phyloP scores from a whole-genome alignment of 2,329 filamentous ascomycete species.

The Lasiodiplodia hormozganensis region DNA sequence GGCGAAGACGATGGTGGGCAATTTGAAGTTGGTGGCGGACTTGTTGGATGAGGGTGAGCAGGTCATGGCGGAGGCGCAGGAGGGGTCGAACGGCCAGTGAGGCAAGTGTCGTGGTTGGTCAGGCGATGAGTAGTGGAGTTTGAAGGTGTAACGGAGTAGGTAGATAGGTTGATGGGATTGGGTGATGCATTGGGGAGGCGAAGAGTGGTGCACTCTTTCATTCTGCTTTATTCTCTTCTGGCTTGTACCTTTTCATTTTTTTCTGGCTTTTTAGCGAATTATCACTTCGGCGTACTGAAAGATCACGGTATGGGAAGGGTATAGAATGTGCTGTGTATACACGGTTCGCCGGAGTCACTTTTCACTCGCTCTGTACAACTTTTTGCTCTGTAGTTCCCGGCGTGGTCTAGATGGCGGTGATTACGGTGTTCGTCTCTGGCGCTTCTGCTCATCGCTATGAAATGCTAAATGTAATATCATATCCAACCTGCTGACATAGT shows the following conservation, averaged over 20 bases:
- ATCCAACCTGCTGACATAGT: too few relatives aligned
- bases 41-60: constrained; percentile 94
- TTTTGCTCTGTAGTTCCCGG: not conserved
- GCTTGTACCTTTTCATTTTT: not conserved
- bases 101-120: not conserved
- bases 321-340: not conserved
- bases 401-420: not conserved
- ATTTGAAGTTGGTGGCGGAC: constrained; percentile 83
- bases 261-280: not conserved
- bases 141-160: not conserved
- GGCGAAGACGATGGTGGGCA: constrained; percentile 81
- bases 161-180: not conserved
- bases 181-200: not conserved
- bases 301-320: not conserved
- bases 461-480: not conserved
- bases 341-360: not conserved
- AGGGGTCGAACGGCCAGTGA: not conserved
- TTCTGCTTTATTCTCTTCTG: not conserved
- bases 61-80: constrained; percentile 70
- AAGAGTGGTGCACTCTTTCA: not conserved
- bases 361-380: not conserved
- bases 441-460: not conserved
- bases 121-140: not conserved
- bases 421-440: not conserved
- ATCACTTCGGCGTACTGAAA: not conserved